Base-by-base conservation (phyloP, 306 rosid genomes). In the Macrotyloma uniflorum region DNA sequence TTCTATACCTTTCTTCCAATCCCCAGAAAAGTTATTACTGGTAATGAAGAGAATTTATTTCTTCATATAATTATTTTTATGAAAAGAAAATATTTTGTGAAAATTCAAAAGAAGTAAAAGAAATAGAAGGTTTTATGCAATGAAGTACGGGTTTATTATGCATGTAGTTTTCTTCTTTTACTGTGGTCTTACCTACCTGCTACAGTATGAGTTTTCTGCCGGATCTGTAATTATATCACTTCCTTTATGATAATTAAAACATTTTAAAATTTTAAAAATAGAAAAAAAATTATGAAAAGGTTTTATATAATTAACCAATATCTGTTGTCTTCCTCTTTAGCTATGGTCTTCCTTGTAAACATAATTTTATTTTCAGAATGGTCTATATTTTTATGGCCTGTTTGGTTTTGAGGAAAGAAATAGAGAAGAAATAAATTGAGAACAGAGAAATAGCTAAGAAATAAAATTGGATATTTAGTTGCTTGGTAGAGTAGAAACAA, bases 21-120 rank as follows among this genome's bases (percentile, higher is more conserved):
- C 23, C 4, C 22, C 10, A 2, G n/a, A 49, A 49, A 7, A 49
- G 9, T 8, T 49, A 49, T 49, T 49, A 49, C 55, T 35, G 6
- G 75, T 28, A 68, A 20, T 59, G 12, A 19, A 47, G 59, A 47
- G 16, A 70, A n/a, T 4, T 32, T 30, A 22, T 43, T 78, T 78
- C 38, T 42, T 55, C 8, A 3, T 51, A 19, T 36, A 26, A 20
- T 24, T 58, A 3, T 42, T 40, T 57, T n/a, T 24, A 54, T 50
- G n/a, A 12, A 13, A 67, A 19, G 28, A 53, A 40, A 38, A 43
- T 55, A 7, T 55, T n/a, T 77, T 55, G 2, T 50, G 47, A 30
- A n/a, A 24, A 38, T 22, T 55, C 38, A 36, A 38, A 30, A 14
- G 23, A 78, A 18, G 43, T 23, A 19, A 55, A 77, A 43, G 49